Base-by-base conservation (phyloP, 2,329 filamentous ascomycete species). In the Clonostachys chloroleuca region DNA sequence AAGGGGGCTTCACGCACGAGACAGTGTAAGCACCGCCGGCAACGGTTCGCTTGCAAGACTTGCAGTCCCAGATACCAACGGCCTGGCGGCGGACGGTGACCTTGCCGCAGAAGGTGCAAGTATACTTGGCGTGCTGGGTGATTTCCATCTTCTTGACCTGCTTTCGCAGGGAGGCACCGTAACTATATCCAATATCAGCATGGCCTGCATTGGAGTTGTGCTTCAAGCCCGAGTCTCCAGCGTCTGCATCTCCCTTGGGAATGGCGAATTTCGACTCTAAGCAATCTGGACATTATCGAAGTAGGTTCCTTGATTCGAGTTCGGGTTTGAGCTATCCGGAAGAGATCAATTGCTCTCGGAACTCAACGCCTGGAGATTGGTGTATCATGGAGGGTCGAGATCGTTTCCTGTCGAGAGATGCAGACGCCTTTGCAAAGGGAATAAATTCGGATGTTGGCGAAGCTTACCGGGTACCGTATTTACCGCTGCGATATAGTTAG, bases 21-120 rank as follows among this genome's bases (percentile, higher is more conserved):
- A 97, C 87, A 65, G 84, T 87, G 83, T 95, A 97, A 67, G 92
- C 94, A 77, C 92, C 92, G 61, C 70, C 70, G 47, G 66, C 66
- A 47, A 69, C 61, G 67, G 85, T 89, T 87, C 96, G 96, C 74
- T 89, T 85, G 87, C 94, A 97, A 52, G 86, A 82, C 75, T 84
- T 87, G 89, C 94, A 99, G 75, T 92, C 83, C 92, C 92, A 96
- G 83, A 96, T 96, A 66, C 92, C 92, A 63, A 92, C 89, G 56
- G 89, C 85, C 69, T 90, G 81, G 68, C 92, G 86, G 81, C 91
- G 91, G 69, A 96, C 91, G 64, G 86, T 88, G 72, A 84, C 86
- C 87, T 97, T 97, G 70, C 92, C 92, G 84, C 91, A 96, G 88
- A 97, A 99, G 59, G 92, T 92, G 86, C 92, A 97, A 70, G 86